Percentiles rank a stretch among this genome's conserved stretches.
Conservation (phyloP, 2,329 filamentous ascomycete species). For the Colletotrichum sp. region DNA sequence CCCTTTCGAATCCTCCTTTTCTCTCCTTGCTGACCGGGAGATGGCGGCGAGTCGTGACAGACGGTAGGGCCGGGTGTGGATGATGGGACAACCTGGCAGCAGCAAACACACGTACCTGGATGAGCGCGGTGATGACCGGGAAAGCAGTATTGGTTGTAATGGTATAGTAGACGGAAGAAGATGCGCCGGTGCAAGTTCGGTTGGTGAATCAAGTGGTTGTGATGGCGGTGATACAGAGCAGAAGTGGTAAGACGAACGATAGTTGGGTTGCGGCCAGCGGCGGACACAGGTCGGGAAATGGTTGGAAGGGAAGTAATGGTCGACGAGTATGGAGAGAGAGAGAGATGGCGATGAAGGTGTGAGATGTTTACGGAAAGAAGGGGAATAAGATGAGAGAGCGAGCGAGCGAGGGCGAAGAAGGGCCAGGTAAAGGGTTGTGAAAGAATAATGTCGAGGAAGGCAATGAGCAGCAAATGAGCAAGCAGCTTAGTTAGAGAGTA, state of each 20-base stretch:
- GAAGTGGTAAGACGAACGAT: neutral
- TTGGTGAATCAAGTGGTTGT: neutral
- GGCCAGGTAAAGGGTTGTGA: neutral
- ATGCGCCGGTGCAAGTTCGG: neutral
- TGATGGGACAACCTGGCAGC: neutral
- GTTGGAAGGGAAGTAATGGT: neutral
- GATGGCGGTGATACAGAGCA: neutral
- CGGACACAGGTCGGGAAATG: neutral
- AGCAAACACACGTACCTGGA: slow-evolving; percentile 4
- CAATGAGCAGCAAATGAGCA: neutral
- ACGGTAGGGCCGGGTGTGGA: neutral
- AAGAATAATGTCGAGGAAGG: neutral
- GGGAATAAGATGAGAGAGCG: neutral
- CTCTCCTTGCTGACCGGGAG: neutral
- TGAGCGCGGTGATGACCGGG: neutral
- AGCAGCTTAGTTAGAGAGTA: neutral
- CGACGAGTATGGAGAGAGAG: neutral
- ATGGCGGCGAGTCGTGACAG: neutral
- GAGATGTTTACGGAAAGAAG: neutral
- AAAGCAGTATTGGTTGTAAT: neutral
- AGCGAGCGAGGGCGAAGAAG: neutral
- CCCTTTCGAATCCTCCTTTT: neutral
- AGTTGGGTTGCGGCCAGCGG: neutral
- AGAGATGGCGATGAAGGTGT: neutral
- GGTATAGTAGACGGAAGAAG: neutral